phyloP scores from a whole-genome alignment of 2,329 filamentous ascomycete species.

The Colletotrichum coccodes region DNA sequence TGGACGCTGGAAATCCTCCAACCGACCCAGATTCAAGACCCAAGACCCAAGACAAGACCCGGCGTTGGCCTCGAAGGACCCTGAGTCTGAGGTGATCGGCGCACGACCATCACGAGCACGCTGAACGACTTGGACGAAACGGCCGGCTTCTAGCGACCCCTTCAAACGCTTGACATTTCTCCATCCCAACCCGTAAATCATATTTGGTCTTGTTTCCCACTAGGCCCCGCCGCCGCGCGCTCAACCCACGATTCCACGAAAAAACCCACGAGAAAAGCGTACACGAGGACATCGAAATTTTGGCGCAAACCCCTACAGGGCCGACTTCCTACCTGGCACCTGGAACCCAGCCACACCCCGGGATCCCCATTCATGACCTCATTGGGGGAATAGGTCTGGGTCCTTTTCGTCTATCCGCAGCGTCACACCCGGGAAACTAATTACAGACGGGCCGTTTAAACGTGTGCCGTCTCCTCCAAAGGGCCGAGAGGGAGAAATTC shows the following conservation, averaged over 20 bases:
- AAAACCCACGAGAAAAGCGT: not conserved
- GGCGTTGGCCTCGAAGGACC: not conserved
- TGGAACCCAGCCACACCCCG: not conserved
- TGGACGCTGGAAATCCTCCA: not conserved
- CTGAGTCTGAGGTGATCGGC: constrained; percentile 2
- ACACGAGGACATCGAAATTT: constrained; percentile 30
- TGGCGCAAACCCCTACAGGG: constrained; percentile 16
- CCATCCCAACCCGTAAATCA: constrained; percentile 15
- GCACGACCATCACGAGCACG: constrained; percentile 14
- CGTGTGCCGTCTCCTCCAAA: constrained; percentile 31
- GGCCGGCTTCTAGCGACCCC: not conserved
- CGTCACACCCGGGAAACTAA: constrained; percentile 32
- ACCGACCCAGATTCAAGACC: not conserved
- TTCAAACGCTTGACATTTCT: not conserved
- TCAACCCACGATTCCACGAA: constrained; percentile 19
- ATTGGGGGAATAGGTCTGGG: constrained; percentile 28
- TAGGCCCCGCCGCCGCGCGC: not conserved
- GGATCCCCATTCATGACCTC: constrained; percentile 32
- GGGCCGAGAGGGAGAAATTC: constrained; percentile 24
- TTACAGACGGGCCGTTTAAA: constrained; percentile 34
- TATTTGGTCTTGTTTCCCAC: not conserved
- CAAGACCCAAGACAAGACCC: not conserved
- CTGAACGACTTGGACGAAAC: constrained; percentile 8
- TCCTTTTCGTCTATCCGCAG: constrained; percentile 28
- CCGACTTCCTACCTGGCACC: not conserved